Evolutionary conservation across 2,329 filamentous ascomycete species (phyloP).

Genomic region (Knoxdaviesia capensis): DNA sequence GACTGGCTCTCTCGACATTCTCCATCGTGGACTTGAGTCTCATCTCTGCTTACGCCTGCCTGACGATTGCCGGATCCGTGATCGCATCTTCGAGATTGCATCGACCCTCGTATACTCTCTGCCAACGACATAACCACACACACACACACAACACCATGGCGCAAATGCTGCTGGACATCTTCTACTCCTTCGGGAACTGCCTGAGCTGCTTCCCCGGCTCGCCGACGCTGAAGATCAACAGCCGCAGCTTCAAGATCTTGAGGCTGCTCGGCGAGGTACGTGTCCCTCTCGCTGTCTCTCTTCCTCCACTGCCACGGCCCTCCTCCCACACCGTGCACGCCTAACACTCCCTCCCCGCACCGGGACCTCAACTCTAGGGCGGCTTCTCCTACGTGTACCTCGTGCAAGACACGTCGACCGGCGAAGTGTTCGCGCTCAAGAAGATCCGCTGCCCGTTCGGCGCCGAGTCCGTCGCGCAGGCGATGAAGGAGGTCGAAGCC

Average conservation of each 20-base stretch:
- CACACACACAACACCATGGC: slow-evolving; percentile 32
- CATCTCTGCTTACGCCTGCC: too few species aligned
- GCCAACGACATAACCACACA: too few species aligned
- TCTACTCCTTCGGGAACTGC: slow-evolving; percentile 87
- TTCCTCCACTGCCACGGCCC: slow-evolving; percentile 1
- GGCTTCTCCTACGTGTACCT: slow-evolving; percentile 99
- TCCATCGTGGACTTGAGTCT: too few species aligned
- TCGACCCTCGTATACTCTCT: too few species aligned
- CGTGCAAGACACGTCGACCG: slow-evolving; percentile 72
- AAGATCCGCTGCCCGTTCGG: slow-evolving; percentile 98
- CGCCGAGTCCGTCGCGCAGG: slow-evolving; percentile 83
- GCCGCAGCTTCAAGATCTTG: slow-evolving; percentile 84
- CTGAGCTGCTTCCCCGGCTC: slow-evolving; percentile 91
- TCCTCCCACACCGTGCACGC: background rate
- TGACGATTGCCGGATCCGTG: too few species aligned
- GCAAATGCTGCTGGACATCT: slow-evolving; percentile 67
- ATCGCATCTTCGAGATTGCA: too few species aligned
- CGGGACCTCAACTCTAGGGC: slow-evolving; percentile 30
- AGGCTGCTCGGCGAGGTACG: slow-evolving; percentile 75
- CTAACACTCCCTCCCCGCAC: background rate
- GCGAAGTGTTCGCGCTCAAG: slow-evolving; percentile 81
- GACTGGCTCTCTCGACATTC: too few species aligned
- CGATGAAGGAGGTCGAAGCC: slow-evolving; percentile 92
- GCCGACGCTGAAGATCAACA: slow-evolving; percentile 88
- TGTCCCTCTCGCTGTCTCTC: background rate